Conservation (phyloP, 2,329 filamentous ascomycete genomes). For the Diaporthe citrichinensis region DNA sequence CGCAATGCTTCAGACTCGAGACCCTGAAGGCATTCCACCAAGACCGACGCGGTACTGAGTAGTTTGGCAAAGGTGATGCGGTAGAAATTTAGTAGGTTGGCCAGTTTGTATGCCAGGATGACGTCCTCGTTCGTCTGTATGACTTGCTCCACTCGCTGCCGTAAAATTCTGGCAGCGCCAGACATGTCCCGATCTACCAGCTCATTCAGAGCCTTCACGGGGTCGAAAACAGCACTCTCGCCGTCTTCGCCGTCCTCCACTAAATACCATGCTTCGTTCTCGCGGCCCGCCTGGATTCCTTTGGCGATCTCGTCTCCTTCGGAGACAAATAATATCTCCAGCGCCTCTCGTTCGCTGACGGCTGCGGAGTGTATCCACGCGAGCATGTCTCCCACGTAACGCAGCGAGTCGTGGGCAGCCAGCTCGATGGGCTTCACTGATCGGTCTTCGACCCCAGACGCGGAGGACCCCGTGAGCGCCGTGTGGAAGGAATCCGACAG, state of each 20-base stretch:
- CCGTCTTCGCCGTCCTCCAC: slow-evolving; percentile 70
- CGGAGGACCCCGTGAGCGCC: slow-evolving; percentile 82
- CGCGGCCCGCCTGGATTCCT: slow-evolving; percentile 83
- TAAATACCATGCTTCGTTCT: slow-evolving; percentile 87
- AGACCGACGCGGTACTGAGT: slow-evolving; percentile 76
- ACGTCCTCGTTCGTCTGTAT: slow-evolving; percentile 94
- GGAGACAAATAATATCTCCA: slow-evolving; percentile 91
- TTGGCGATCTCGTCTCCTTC: slow-evolving; percentile 91
- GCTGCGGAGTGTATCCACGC: slow-evolving; percentile 96
- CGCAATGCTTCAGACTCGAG: slow-evolving; percentile 83
- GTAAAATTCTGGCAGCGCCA: slow-evolving; percentile 85
- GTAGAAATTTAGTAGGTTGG: slow-evolving; percentile 92
- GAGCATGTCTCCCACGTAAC: slow-evolving; percentile 97
- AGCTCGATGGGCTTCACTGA: slow-evolving; percentile 92
- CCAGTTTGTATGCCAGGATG: slow-evolving; percentile 89
- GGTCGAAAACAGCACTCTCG: slow-evolving; percentile 75
- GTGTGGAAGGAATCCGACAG: slow-evolving; percentile 91
- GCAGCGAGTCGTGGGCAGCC: slow-evolving; percentile 89
- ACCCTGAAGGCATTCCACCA: slow-evolving; percentile 77
- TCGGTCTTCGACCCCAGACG: slow-evolving; percentile 70
- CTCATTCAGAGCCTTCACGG: slow-evolving; percentile 84
- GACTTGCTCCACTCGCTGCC: slow-evolving; percentile 90
- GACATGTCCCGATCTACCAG: slow-evolving; percentile 89
- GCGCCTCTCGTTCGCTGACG: slow-evolving; percentile 91
- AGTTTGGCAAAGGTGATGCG: slow-evolving; percentile 86